These are phyloP conservation scores for Colletotrichum salicis DNA, from an alignment of 2,329 filamentous ascomycete genomes.

Conservation along the genomic window DNA sequence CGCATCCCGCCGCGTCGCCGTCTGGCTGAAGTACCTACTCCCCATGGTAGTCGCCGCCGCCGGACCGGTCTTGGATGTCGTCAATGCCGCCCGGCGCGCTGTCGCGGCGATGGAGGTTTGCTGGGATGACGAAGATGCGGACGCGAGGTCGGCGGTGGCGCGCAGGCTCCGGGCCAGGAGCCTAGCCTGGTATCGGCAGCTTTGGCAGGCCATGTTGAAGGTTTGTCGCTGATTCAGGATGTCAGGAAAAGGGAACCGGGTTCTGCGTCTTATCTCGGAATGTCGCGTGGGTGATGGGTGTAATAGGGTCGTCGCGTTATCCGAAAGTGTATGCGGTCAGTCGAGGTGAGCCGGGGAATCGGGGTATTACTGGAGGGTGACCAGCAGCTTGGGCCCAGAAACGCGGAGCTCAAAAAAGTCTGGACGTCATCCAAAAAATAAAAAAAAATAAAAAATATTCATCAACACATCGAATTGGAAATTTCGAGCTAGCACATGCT, in stretches of 20 bases:
- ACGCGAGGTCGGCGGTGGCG: constrained; percentile 28
- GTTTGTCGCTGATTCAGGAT: constrained; percentile 23
- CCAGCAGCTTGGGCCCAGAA: constrained; percentile 15
- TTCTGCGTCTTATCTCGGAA: not conserved
- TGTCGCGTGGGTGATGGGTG: not conserved
- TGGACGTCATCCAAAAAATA: constrained; percentile 39
- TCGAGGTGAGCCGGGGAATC: not conserved
- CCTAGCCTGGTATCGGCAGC: constrained; percentile 57
- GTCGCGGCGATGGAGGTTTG: constrained; percentile 7
- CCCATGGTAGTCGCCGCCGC: constrained; percentile 22
- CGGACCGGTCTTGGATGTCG: constrained; percentile 1
- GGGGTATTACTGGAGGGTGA: constrained; percentile 6
- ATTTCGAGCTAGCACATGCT: constrained; percentile 27
- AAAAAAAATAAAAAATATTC: too few species aligned
- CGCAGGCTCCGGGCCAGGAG: constrained; percentile 47
- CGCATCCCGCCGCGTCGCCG: constrained; percentile 41
- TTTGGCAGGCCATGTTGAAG: constrained; percentile 59
- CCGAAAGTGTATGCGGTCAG: not conserved
- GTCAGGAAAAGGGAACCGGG: not conserved
- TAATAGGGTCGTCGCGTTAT: not conserved
- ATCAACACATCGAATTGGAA: constrained; percentile 36
- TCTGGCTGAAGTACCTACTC: constrained; percentile 50
- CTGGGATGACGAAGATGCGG: constrained; percentile 29
- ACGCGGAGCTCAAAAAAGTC: constrained; percentile 21
- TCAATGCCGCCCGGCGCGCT: constrained; percentile 7